phyloP scores from a whole-genome alignment of 176 grass and related monocot genomes.

The Dendrocalamus sinicus region DNA sequence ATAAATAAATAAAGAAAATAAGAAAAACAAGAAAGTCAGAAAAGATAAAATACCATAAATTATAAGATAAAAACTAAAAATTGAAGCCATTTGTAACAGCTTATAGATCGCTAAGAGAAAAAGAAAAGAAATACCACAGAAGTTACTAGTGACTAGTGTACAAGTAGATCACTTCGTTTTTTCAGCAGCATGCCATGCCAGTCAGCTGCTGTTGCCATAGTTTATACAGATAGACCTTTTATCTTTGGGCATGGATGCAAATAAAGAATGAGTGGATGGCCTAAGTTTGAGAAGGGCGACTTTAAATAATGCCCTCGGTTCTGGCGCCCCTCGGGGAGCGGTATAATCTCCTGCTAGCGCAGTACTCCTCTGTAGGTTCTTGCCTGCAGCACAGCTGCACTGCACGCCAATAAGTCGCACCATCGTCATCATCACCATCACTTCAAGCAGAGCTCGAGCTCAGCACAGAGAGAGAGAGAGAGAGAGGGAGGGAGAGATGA shows the following conservation, averaged over 20 bases:
- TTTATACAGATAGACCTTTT: background rate
- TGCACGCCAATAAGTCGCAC: background rate
- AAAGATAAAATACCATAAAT: too few species aligned
- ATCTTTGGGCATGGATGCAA: slow-evolving; percentile 32
- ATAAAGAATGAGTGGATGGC: slow-evolving; percentile 10
- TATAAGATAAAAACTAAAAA: too few species aligned
- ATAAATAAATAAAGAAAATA: too few species aligned
- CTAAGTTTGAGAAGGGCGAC: slow-evolving; percentile 10
- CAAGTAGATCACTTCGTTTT: background rate
- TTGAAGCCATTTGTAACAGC: too few species aligned
- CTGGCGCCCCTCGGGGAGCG: slow-evolving; percentile 35
- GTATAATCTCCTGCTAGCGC: slow-evolving; percentile 17
- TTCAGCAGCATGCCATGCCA: background rate
- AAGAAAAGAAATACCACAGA: background rate
- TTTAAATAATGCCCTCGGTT: slow-evolving; percentile 46
- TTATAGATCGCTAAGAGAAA: background rate
- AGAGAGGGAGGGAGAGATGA: background rate
- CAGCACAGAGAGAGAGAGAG: background rate
- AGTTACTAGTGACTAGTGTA: background rate
- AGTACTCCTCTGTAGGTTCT: background rate
- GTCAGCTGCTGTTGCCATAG: too few species aligned
- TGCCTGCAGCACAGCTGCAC: background rate
- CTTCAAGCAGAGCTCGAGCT: background rate
- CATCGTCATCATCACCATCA: slow-evolving; percentile 5
- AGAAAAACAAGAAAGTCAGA: too few species aligned